Evolutionary conservation across 2,329 filamentous ascomycete species (phyloP).

Genomic region (Microcera coccophila): DNA sequence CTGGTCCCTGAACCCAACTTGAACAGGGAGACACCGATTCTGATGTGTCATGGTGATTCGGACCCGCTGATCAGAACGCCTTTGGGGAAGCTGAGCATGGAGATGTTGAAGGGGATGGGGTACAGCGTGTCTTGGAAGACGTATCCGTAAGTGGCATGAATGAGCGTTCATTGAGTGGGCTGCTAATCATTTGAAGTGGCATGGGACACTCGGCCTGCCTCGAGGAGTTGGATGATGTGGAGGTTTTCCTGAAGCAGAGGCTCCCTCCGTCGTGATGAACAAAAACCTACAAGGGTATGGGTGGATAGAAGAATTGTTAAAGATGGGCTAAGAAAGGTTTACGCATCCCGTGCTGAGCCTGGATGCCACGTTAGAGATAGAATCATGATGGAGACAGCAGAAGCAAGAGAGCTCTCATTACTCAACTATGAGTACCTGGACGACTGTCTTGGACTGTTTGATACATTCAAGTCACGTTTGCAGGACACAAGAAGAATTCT

Average conservation of each 20-base stretch:
- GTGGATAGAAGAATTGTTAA: too few relatives aligned
- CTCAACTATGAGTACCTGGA: too few relatives aligned
- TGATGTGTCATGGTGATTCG: constrained; percentile 80
- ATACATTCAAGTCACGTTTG: too few relatives aligned
- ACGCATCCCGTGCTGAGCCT: too few relatives aligned
- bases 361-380: too few relatives aligned
- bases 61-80: constrained; percentile 69
- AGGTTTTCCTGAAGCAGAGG: constrained; percentile 49
- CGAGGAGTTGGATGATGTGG: constrained; percentile 78
- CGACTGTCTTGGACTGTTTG: too few relatives aligned
- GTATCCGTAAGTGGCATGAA: constrained; percentile 58
- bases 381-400: too few relatives aligned
- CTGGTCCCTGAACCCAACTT: constrained; percentile 38
- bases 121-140: constrained; percentile 71
- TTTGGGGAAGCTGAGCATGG: constrained; percentile 65
- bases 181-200: constrained; percentile 42
- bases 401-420: too few relatives aligned
- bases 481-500: too few relatives aligned
- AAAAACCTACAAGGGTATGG: too few relatives aligned
- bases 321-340: too few relatives aligned
- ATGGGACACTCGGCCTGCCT: constrained; percentile 73
- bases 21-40: constrained; percentile 71
- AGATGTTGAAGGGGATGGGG: constrained; percentile 64
- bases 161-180: constrained; percentile 1
- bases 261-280: constrained; percentile 38